Evolutionary conservation across 2,329 filamentous ascomycete genomes (phyloP), one percentile per base, ranked within the genome.

Genomic region (Metarhizium guizhouense): DNA sequence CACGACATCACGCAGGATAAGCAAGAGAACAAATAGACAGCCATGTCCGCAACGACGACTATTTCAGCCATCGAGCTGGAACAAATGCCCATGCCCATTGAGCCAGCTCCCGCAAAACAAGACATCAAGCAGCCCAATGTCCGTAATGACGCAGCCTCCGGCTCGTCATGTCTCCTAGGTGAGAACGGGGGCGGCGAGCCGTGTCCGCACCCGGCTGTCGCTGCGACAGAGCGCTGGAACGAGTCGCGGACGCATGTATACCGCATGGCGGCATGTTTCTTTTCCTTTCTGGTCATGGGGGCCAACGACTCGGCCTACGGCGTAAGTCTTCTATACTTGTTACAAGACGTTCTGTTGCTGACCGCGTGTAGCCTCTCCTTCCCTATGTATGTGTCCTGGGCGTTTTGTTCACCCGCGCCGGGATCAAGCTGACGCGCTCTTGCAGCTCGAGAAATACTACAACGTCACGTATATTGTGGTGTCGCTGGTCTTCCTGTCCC

Each of bases 401-500:
- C n/a, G n/a, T 4, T 40, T 16, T 36, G 8, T 36, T 16, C 38
- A 5, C 38, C 7, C 14, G 32, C 32, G 32, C 10, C 32, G 32
- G 13, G 38, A 14, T 2, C 10, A 3, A 7, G 13, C 29, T 20
- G 16, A 25, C 16, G 14, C 14, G 25, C 25, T 25, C 18, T 7
- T 10, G 42, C 55, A 83, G 80, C 73, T 86, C 6, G 81, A 86
- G 72, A 68, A 68, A 16, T 85, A 84, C 69, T 87, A 86, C 65
- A 58, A 74, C 25, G 72, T 86, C 10, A 76, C 70, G 30, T 86
- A 86, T 63, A 76, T 80, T 0, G 66, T 85, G 47, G 77, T 86
- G 0, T 85, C 84, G 0, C 73, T 86, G 4, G 74, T 86, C 49
- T 87, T 86, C 66, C 70, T 88, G 2, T 81, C 82, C 0, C 84